Evolutionary conservation across 73 alveolate genomes (phyloP).

Genomic region (Paramecium primaurelia): DNA sequence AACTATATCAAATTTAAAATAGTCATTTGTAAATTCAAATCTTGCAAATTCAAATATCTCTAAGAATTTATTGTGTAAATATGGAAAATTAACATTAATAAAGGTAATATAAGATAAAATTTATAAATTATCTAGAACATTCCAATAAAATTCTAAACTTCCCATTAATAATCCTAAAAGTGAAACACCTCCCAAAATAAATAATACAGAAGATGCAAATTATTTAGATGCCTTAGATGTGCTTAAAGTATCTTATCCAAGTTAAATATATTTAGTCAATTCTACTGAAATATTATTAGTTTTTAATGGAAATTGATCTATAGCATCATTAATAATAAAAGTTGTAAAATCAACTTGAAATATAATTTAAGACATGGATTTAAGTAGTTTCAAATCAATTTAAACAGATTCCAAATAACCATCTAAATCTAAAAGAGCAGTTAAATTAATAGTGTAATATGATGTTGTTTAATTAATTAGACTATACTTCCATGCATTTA

Average conservation of each 20-base stretch:
- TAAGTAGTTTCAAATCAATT: not conserved
- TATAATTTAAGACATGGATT: not conserved
- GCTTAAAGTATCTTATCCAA: not conserved
- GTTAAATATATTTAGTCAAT: not conserved
- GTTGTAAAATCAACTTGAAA: not conserved
- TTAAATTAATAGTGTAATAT: not conserved
- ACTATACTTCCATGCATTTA: not conserved
- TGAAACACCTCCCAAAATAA: not conserved
- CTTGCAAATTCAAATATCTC: not conserved
- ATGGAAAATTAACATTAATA: not conserved
- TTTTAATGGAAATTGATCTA: not conserved
- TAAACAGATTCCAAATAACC: not conserved
- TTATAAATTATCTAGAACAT: not conserved
- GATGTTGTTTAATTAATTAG: not conserved
- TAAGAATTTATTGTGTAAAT: not conserved
- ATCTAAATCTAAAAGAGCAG: not conserved
- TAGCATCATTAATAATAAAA: not conserved
- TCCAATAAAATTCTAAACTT: not conserved
- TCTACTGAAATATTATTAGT: not conserved
- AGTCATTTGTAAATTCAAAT: not conserved
- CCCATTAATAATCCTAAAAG: not conserved
- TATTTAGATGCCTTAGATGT: not conserved
- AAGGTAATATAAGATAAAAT: not conserved
- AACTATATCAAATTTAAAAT: not conserved
- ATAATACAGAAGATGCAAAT: not conserved